phyloP scores from a whole-genome alignment of 2,329 filamentous ascomycete genomes.

The Emergomyces africanus region DNA sequence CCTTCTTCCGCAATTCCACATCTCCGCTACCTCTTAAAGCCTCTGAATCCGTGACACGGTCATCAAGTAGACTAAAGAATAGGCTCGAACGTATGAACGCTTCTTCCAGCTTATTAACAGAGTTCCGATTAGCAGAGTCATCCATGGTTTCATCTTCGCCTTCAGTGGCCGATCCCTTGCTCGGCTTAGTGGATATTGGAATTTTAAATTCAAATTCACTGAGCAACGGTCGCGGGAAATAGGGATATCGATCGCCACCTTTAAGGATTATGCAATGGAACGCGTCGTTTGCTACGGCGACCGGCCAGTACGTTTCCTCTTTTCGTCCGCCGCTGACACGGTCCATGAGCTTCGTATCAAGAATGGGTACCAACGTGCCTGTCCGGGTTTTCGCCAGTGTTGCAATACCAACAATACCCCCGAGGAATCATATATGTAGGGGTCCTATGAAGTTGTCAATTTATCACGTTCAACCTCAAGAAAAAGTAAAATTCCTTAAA shows the following conservation, averaged over 20 bases:
- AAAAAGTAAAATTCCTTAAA: not conserved
- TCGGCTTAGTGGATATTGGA: constrained; percentile 51
- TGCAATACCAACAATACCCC: constrained; percentile 78
- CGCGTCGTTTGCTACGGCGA: constrained; percentile 78
- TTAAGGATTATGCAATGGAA: constrained; percentile 99
- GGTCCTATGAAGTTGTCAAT: constrained; percentile 47
- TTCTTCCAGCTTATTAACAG: constrained; percentile 58
- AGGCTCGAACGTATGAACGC: constrained; percentile 63
- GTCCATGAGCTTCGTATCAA: constrained; percentile 75
- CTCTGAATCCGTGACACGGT: constrained; percentile 57
- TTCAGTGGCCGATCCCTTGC: constrained; percentile 23
- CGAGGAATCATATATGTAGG: constrained; percentile 89
- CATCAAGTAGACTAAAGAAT: constrained; percentile 59
- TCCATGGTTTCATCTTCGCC: constrained; percentile 29
- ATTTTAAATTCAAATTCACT: constrained; percentile 89
- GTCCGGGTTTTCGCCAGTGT: constrained; percentile 77
- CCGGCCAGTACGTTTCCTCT: constrained; percentile 84
- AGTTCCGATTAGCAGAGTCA: constrained; percentile 36
- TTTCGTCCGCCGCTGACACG: constrained; percentile 77
- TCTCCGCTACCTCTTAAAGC: constrained; percentile 50
- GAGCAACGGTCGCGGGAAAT: constrained; percentile 79
- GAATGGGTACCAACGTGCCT: constrained; percentile 79
- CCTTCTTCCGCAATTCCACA: constrained; percentile 53
- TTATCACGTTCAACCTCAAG: not conserved
- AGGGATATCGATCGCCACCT: constrained; percentile 82